phyloP scores from a whole-genome alignment of 768 basidiomycete genomes.

The Tylopilus felleus region DNA sequence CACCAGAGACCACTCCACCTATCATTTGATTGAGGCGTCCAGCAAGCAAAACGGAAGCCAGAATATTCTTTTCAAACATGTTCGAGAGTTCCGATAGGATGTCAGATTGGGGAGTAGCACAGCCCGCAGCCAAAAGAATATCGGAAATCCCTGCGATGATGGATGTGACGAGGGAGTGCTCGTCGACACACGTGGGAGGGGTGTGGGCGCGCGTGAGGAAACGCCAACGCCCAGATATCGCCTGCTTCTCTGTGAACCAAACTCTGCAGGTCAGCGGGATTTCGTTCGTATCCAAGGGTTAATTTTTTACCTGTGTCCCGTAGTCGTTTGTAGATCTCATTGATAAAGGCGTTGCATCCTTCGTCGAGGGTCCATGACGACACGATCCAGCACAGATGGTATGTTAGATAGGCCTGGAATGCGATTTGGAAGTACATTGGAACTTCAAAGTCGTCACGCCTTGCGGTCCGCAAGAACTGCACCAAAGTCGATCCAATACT shows the following conservation, averaged over 20 bases:
- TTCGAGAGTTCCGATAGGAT: slow-evolving; percentile 40
- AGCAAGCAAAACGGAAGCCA: slow-evolving; percentile 41
- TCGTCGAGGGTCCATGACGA: slow-evolving; percentile 21
- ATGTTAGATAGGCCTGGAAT: slow-evolving; percentile 26
- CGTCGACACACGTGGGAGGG: slow-evolving; percentile 6
- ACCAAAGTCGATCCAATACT: not conserved
- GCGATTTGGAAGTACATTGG: slow-evolving; percentile 25
- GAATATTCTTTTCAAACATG: slow-evolving; percentile 40
- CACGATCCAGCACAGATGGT: slow-evolving; percentile 19
- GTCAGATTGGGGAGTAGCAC: slow-evolving; percentile 11
- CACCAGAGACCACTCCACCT: slow-evolving; percentile 23
- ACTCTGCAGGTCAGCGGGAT: not conserved
- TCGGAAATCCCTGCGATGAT: slow-evolving; percentile 24
- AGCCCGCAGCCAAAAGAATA: slow-evolving; percentile 28
- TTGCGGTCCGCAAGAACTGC: not conserved
- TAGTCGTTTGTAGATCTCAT: slow-evolving; percentile 32
- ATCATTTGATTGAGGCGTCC: slow-evolving; percentile 39
- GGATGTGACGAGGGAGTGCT: slow-evolving; percentile 4
- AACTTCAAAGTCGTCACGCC: not conserved
- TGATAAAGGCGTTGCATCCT: slow-evolving; percentile 18
- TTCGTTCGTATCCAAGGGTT: not conserved
- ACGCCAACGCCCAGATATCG: slow-evolving; percentile 42
- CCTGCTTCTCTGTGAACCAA: slow-evolving; percentile 37
- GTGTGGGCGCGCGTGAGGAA: slow-evolving; percentile 33
- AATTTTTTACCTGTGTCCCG: slow-evolving; percentile 33